phyloP scores from a whole-genome alignment of 129 eudicot species.

The Silybum marianum region DNA sequence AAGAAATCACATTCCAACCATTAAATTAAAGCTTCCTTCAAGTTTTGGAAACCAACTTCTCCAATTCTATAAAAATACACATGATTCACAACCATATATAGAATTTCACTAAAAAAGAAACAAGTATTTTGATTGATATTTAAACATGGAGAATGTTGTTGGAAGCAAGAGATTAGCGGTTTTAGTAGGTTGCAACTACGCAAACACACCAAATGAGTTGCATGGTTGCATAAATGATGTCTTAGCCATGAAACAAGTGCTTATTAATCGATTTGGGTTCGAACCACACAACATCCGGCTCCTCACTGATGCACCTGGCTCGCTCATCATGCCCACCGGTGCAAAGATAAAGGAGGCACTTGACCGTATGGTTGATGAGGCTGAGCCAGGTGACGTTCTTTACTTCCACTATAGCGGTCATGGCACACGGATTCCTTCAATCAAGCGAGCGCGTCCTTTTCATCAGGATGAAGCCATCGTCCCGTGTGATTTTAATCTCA shows the following conservation, averaged over 20 bases:
- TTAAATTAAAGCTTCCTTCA: constrained; percentile 5
- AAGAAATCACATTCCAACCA: constrained; percentile 32
- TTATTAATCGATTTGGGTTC: constrained; percentile 53
- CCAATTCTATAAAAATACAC: constrained; percentile 21
- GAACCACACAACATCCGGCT: constrained; percentile 49
- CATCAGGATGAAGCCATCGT: constrained; percentile 85
- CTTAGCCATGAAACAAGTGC: constrained; percentile 57
- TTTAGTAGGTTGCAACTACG: constrained; percentile 89
- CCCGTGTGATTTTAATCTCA: constrained; percentile 85
- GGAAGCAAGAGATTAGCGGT: constrained; percentile 66
- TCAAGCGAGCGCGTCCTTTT: constrained; percentile 32
- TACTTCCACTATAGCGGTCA: constrained; percentile 91
- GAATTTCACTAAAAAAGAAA: not conserved
- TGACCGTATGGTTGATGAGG: constrained; percentile 57
- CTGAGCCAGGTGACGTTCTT: constrained; percentile 64
- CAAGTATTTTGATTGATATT: not conserved
- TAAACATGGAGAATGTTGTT: constrained; percentile 38
- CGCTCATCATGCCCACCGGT: constrained; percentile 68
- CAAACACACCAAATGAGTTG: constrained; percentile 70
- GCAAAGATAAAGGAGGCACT: constrained; percentile 75
- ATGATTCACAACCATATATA: not conserved
- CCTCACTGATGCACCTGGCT: constrained; percentile 57
- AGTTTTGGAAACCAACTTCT: too few relatives aligned
- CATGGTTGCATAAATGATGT: constrained; percentile 97
- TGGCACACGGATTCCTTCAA: constrained; percentile 65